Evolutionary conservation across 352 stramenopile species (phyloP), one percentile per base, ranked within the genome.

Genomic region (Pythium phragmitis): DNA sequence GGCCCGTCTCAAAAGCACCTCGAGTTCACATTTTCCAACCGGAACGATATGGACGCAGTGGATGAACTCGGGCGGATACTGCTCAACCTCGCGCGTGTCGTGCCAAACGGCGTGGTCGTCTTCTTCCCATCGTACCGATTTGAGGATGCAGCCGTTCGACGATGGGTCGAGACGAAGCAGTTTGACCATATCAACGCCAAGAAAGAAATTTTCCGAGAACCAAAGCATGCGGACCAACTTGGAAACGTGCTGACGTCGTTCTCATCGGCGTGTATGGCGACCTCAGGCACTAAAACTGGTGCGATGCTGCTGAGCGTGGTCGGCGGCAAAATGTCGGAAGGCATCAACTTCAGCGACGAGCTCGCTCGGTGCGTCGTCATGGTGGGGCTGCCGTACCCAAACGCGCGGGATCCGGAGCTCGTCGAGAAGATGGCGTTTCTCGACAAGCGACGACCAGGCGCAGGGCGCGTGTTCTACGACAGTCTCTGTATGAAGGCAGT

Each of bases 331-430:
- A 98, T 99, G 83, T 99, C 92, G 3, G 98, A 99, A 85, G 98
- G 98, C 28, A 99, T 99, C 77, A 99, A 99, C 69, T 99, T 99
- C 74, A 98, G 87, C 61, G 94, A 99, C 69, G 96, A 99, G 8
- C 85, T 99, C 57, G 97, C 97, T 26, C 76, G 89, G 8, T 97
- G 95, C 67, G 95, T 99, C 28, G 85, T 99, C 14, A 98, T 99
- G 76, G 96, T 99, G 30, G 98, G 98, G 0, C 80, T 99, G 42
- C 98, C 98, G 7, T 99, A 99, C 76, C 92, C 98, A 46, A 98
- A 99, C 69, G 90, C 96, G 50, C 85, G 86, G 21, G 97, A 99
- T 76, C 81, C 93, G 2, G 92, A 99, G 48, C 75, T 99, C 13
- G 82, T 96, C 42, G 97, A 99, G 79, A 99, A 99, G 71, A 99